Evolutionary conservation across 768 basidiomycete species (phyloP), one percentile per base, ranked within the genome.

Genomic region (Auriscalpium orientale): DNA sequence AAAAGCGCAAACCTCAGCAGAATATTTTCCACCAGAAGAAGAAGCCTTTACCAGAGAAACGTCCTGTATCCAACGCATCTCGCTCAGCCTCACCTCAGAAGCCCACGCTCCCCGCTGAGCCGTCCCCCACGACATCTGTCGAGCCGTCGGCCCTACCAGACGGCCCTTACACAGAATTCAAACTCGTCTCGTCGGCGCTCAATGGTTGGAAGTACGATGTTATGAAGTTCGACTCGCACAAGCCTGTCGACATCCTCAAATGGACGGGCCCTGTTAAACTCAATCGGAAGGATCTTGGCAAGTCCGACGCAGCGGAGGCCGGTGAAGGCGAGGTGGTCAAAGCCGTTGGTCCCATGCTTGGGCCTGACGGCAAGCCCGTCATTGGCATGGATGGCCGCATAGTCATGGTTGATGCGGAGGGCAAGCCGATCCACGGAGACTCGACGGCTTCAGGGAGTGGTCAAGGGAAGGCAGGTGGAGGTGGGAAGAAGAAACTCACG

Each of bases 191-290:
- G 8, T 86, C 87, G 33, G 80, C 83, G 15, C 80, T 87, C 66
- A 88, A 89, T 67, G 89, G 87, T 28, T 92, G 90, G 89, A 90
- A 88, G 67, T 90, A 91, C 77, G 89, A 93, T 71, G 82, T 94
- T 56, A 91, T 94, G 87, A 91, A 91, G 70, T 91, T 95, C 68
- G 84, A 89, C 68, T 82, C 84, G 36, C 79, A 85, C 55, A 86
- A 86, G 64, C 74, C 78, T 15, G 72, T 90, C 54, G 89, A 92
- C 66, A 76, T 91, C 53, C 75, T 75, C 51, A 70, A 72, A 34
- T 93, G 91, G 87, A 68, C 74, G 35, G 73, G 74, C 56, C 92
- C 92, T 13, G 84, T 94, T 66, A 90, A 88, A 73, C 75, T 95
- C 63, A 95, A 95, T 70, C 78, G 92, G 65, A 94, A 93, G 71